Conservation (phyloP, 495 filamentous ascomycete genomes). For the Halenospora varia region DNA sequence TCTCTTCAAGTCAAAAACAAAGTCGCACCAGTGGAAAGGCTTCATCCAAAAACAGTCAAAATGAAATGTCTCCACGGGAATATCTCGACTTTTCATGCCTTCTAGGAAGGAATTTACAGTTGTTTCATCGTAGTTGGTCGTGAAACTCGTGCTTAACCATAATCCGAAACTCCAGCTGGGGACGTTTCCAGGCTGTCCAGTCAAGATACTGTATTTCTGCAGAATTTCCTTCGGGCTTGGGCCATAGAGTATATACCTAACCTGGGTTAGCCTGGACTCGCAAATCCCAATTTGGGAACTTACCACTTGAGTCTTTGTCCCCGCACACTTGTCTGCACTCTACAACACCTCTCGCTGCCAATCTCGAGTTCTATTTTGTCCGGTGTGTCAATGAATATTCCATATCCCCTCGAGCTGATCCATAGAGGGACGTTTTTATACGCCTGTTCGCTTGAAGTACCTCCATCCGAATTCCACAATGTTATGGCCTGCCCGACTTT, state of each 20-base stretch:
- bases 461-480: slow-evolving; percentile 71
- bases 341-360: slow-evolving; percentile 60
- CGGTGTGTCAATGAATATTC: slow-evolving; percentile 63
- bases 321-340: slow-evolving; percentile 61
- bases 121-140: slow-evolving; percentile 63
- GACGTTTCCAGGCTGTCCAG: slow-evolving; percentile 53
- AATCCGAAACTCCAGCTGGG: slow-evolving; percentile 69
- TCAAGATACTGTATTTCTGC: slow-evolving; percentile 56
- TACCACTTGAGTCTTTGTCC: slow-evolving; percentile 54
- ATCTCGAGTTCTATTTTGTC: slow-evolving; percentile 63
- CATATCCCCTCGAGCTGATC: slow-evolving; percentile 63
- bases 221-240: slow-evolving; percentile 64
- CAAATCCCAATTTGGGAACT: background rate
- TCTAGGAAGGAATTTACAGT: slow-evolving; percentile 65
- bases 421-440: slow-evolving; percentile 76
- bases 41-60: slow-evolving; percentile 66
- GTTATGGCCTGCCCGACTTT: slow-evolving; percentile 65
- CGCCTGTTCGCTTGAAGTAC: slow-evolving; percentile 65
- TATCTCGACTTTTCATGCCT: slow-evolving; percentile 60
- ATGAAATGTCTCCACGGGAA: slow-evolving; percentile 67
- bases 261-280: background rate
- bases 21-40: slow-evolving; percentile 72
- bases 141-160: slow-evolving; percentile 68
- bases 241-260: slow-evolving; percentile 59
- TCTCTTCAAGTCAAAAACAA: slow-evolving; percentile 62